phyloP scores from a whole-genome alignment of 2,329 filamentous ascomycete genomes.

The Trichoderma guizhouense region DNA sequence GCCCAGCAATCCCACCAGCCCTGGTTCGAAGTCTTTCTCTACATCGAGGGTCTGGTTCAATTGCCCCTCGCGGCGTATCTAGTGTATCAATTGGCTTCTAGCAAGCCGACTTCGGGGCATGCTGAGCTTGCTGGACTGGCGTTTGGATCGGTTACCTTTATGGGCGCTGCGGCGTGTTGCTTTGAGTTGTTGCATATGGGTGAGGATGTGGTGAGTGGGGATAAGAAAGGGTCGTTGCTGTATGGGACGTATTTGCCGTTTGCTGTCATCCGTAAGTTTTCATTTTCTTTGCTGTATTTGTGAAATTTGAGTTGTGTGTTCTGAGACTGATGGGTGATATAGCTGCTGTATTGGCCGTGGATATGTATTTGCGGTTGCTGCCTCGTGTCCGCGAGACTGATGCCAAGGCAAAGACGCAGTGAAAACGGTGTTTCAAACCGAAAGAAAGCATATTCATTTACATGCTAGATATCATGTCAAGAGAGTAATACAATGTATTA shows the following conservation, averaged over 20 bases:
- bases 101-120: constrained; percentile 35
- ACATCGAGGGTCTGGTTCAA: constrained; percentile 49
- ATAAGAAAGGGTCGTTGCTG: constrained; percentile 46
- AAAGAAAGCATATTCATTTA: not conserved
- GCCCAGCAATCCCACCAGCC: constrained; percentile 34
- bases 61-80: constrained; percentile 51
- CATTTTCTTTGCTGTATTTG: no score
- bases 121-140: constrained; percentile 50
- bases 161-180: constrained; percentile 52
- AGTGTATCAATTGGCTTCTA: constrained; percentile 36
- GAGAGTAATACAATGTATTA: not conserved
- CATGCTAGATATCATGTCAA: not conserved
- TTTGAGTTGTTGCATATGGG: constrained; percentile 51
- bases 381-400: constrained; percentile 37
- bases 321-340: not conserved
- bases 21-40: constrained; percentile 52
- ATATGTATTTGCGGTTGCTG: constrained; percentile 54
- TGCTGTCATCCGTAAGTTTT: constrained; percentile 52
- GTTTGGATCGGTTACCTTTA: constrained; percentile 49
- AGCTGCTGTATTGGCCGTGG: constrained; percentile 50
- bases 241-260: constrained; percentile 52
- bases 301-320: not conserved
- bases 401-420: constrained; percentile 38
- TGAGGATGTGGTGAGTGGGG: constrained; percentile 39
- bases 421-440: not conserved